Conservation (phyloP, 495 filamentous ascomycete genomes). For the Letharia lupina region DNA sequence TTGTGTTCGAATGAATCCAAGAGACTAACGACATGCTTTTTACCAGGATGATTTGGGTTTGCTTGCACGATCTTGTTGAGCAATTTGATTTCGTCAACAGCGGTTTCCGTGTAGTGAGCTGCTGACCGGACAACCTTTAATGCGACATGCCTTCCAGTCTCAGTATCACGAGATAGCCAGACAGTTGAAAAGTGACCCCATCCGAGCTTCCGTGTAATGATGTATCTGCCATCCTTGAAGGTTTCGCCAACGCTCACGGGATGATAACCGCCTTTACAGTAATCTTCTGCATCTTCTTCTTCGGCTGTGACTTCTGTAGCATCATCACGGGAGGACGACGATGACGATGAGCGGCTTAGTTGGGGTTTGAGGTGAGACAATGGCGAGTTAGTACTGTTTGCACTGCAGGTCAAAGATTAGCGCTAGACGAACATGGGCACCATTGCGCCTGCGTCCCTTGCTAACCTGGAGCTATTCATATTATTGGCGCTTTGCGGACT, state of each 20-base stretch:
- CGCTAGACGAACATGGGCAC: not conserved
- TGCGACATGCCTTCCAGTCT: conserved; percentile 86
- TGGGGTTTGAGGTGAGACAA: conserved; percentile 40
- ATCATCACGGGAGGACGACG: conserved; percentile 73
- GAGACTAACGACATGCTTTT: conserved; percentile 88
- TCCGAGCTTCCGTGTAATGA: conserved; percentile 90
- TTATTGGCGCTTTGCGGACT: conserved; percentile 33
- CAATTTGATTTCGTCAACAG: conserved; percentile 97
- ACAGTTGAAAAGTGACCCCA: conserved; percentile 99
- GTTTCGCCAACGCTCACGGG: conserved; percentile 87
- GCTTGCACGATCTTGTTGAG: conserved; percentile 94
- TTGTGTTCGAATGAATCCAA: conserved; percentile 97
- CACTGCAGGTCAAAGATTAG: conserved; percentile 30
- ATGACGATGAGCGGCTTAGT: conserved; percentile 66
- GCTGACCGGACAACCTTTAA: conserved; percentile 96
- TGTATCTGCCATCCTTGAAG: conserved; percentile 97
- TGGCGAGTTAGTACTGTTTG: conserved; percentile 36
- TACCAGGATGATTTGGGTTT: conserved; percentile 85
- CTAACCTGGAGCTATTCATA: conserved; percentile 49
- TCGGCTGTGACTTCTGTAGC: conserved; percentile 89
- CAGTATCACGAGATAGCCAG: conserved; percentile 91
- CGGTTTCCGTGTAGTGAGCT: conserved; percentile 97
- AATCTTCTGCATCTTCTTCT: conserved; percentile 97
- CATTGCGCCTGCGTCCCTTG: conserved; percentile 13
- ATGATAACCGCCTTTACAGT: conserved; percentile 98